These are phyloP conservation scores for Hortaea werneckii DNA, from an alignment of 2,329 filamentous ascomycete genomes.

Conservation along the genomic window DNA sequence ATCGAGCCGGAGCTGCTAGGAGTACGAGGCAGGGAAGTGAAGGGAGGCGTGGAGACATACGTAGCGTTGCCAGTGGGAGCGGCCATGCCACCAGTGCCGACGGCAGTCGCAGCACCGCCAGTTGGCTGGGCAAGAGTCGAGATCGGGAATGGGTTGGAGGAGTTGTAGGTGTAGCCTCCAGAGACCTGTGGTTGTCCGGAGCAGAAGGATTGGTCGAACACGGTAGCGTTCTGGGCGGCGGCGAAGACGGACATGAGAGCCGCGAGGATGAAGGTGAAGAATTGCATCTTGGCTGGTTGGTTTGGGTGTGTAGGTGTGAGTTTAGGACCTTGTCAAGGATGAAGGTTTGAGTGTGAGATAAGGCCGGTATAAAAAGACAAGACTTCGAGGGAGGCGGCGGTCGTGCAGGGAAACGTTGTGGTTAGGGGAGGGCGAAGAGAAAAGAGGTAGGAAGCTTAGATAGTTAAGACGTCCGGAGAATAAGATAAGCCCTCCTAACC, in stretches of 20 bases:
- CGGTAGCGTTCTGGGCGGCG: background rate
- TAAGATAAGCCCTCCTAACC: too few relatives aligned
- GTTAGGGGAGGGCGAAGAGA: too few relatives aligned
- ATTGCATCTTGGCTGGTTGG: background rate
- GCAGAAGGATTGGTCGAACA: background rate
- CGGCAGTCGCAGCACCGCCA: background rate
- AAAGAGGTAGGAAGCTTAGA: background rate
- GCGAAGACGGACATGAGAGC: background rate
- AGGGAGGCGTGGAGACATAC: background rate
- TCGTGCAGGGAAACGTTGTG: too few relatives aligned
- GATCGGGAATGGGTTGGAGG: constrained; percentile 1
- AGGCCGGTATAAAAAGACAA: too few relatives aligned
- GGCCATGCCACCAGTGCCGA: background rate
- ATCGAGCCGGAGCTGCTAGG: background rate
- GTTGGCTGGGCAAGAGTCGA: background rate
- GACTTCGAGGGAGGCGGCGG: too few relatives aligned
- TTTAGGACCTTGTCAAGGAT: background rate
- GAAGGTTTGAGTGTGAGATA: too few relatives aligned
- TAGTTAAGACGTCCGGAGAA: too few relatives aligned
- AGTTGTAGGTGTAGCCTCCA: constrained; percentile 3
- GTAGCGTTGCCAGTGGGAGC: background rate
- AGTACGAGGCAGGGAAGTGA: background rate
- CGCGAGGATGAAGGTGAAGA: background rate
- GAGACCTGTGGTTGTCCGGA: background rate
- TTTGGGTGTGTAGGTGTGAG: background rate